Percentiles rank a stretch among this genome's conserved stretches.
These are phyloP conservation scores for Lasiosphaeria ovina DNA, from an alignment of 495 filamentous ascomycete genomes.

Conservation along the genomic window DNA sequence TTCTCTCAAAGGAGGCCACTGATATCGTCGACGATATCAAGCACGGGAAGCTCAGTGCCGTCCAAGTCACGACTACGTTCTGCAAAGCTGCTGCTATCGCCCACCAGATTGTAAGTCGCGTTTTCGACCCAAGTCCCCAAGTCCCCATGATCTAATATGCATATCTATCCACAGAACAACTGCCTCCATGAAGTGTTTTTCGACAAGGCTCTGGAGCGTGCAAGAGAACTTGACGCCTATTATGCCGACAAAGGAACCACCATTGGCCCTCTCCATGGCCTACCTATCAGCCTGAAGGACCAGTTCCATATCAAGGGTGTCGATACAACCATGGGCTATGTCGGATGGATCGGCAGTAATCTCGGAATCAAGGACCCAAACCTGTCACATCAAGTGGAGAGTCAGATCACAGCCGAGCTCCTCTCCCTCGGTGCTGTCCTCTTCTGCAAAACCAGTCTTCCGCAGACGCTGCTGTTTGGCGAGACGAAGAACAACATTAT, in stretches of 20 bases:
- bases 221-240: slow-evolving; percentile 56
- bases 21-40: slow-evolving; percentile 25
- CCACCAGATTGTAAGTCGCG: slow-evolving; percentile 51
- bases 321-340: slow-evolving; percentile 43
- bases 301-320: slow-evolving; percentile 60
- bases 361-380: slow-evolving; percentile 55
- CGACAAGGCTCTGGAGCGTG: slow-evolving; percentile 55
- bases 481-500: slow-evolving; percentile 65
- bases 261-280: slow-evolving; percentile 63
- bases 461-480: slow-evolving; percentile 53
- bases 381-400: slow-evolving; percentile 46
- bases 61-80: slow-evolving; percentile 42
- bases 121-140: no score
- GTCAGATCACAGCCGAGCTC: slow-evolving; percentile 40
- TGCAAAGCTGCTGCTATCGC: slow-evolving; percentile 56
- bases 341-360: slow-evolving; percentile 40
- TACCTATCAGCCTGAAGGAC: slow-evolving; percentile 67
- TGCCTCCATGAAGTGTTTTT: slow-evolving; percentile 70
- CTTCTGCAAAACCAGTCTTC: slow-evolving; percentile 61
- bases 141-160: background rate
- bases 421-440: slow-evolving; percentile 52
- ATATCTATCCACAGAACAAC: slow-evolving; percentile 34
- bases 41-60: slow-evolving; percentile 22
- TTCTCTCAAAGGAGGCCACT: slow-evolving; percentile 20
- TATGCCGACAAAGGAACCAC: slow-evolving; percentile 45